These are phyloP conservation scores for Daldinia eschscholtzii DNA, from an alignment of 2,329 filamentous ascomycete genomes.

Conservation along the genomic window DNA sequence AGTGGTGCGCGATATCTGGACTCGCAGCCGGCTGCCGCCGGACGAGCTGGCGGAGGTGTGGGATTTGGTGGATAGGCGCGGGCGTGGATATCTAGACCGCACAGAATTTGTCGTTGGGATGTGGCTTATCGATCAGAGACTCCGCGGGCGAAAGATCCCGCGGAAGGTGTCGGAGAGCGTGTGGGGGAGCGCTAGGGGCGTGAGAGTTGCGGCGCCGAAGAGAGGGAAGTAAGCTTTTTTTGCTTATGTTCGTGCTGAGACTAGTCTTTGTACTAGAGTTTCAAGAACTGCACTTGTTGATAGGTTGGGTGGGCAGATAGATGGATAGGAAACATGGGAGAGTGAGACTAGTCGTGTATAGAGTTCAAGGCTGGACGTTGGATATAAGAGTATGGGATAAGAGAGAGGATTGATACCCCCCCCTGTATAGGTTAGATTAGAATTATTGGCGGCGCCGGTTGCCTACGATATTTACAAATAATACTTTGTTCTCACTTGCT, in stretches of 20 bases:
- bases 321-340: background rate
- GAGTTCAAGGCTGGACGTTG: slow-evolving; percentile 2
- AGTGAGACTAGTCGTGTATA: background rate
- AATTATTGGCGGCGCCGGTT: slow-evolving; percentile 1
- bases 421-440: slow-evolving; percentile 8
- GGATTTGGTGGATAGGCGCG: slow-evolving; percentile 75
- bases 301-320: background rate
- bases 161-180: slow-evolving; percentile 78
- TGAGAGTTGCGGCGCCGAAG: slow-evolving; percentile 52
- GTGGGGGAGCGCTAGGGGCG: slow-evolving; percentile 75
- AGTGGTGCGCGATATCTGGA: slow-evolving; percentile 81
- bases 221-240: background rate
- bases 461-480: background rate
- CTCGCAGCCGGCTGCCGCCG: slow-evolving; percentile 73
- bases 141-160: slow-evolving; percentile 84
- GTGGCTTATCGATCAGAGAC: slow-evolving; percentile 84
- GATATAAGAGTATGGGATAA: background rate
- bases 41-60: slow-evolving; percentile 82
- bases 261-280: background rate
- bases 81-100: slow-evolving; percentile 68
- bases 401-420: slow-evolving; percentile 16
- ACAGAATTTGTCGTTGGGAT: slow-evolving; percentile 85
- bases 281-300: background rate
- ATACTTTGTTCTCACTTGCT: background rate
- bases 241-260: background rate